Base-by-base conservation (phyloP, 176 grass and related monocot genomes). In the Chloris gayana region DNA sequence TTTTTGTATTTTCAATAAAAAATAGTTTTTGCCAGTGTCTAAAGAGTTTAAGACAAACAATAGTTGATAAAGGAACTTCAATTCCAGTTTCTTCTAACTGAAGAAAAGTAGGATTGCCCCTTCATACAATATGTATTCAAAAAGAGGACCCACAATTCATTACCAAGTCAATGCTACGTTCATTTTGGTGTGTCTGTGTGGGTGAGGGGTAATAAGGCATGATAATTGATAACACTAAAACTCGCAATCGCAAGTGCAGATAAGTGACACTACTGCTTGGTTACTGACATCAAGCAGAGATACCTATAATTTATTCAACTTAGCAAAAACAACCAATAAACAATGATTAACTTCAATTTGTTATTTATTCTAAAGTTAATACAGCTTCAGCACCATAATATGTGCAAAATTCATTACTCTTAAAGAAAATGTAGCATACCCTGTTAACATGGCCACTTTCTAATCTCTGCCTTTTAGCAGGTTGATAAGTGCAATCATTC, bases 391-490 rank as follows among this genome's bases (percentile, higher is more conserved):
- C 18, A 53, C 3, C 49, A 54, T 54, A 54, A 54, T 1, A 54
- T 21, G 6, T 54, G 18, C 19, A 18, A 54, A 54, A 54, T 1
- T 54, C 50, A 54, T 54, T 18, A 22, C 50, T 54, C 50, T 22
- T 1, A 50, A 6, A 54, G 50, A 22, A 54, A 25, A 57, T 57
- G 22, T 22, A 82, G 19, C 47, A 49, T 60, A 99, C 97, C 97
- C 88, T 99, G 69, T 86, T 89, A 25, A 91, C 35, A 76, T 96
- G 97, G 12, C 93, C 97, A 72, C 42, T 95, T 75, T 95, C 97
- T 85, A 99, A 79, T 91, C 82, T 91, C 66, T 99, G 97, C 70
- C 97, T 93, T 89, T 99, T 99, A 30, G 90, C 57, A 56, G 90
- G 85, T 85, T 99, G 97, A 77, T 91, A 58, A 38, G 84, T 75